phyloP scores from a whole-genome alignment of 768 basidiomycete species.

The Lyophyllum decastes region DNA sequence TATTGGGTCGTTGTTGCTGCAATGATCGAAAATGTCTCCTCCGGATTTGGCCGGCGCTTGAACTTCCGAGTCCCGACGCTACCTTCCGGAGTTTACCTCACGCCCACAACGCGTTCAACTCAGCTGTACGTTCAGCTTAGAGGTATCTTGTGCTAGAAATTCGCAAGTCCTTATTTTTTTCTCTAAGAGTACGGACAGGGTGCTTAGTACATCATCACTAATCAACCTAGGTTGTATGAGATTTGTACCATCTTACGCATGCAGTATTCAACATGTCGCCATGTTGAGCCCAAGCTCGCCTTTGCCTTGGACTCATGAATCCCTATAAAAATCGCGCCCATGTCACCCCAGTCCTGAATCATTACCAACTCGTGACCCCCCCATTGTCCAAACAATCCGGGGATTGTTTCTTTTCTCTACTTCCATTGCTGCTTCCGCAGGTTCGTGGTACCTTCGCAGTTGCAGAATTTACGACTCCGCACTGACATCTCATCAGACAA shows the following conservation, averaged over 20 bases:
- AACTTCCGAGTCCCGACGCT: constrained; percentile 9
- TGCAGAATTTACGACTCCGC: no score
- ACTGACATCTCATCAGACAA: no score
- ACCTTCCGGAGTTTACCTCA: no score
- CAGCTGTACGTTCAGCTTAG: no score
- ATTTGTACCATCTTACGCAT: background rate
- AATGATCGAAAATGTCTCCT: constrained; percentile 16
- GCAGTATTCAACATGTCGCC: background rate
- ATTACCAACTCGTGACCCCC: background rate
- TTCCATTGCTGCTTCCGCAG: no score
- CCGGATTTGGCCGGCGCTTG: constrained; percentile 17
- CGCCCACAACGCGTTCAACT: background rate
- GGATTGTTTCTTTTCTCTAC: no score
- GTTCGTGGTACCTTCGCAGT: background rate
- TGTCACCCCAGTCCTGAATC: background rate
- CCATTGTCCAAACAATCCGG: background rate
- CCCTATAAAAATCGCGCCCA: background rate
- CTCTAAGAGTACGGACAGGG: background rate
- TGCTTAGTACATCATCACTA: background rate
- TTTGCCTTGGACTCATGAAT: background rate
- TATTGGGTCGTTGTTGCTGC: background rate
- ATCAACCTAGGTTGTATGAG: background rate
- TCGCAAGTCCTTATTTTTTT: background rate
- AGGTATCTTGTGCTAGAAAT: background rate
- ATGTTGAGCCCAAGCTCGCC: background rate